Percentiles rank a stretch among this genome's conserved stretches.
Evolutionary conservation across 345 rosid species (phyloP).

Genomic region (Corchorus olitorius): DNA sequence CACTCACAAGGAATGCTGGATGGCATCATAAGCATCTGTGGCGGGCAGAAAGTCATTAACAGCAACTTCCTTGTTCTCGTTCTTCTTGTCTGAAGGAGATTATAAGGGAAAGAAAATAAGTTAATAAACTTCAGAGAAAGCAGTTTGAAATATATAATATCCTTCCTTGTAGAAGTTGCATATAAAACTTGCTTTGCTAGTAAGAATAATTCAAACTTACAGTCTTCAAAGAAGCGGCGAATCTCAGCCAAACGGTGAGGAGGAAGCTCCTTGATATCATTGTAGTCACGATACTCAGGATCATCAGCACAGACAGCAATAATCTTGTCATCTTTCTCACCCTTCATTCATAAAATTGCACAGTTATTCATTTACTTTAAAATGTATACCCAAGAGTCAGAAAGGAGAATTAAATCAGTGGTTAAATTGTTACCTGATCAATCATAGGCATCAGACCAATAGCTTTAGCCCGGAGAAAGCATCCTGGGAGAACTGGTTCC

Average conservation of each 20-base stretch:
- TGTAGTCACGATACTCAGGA: conserved; percentile 92
- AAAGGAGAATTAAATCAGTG: conserved; percentile 19
- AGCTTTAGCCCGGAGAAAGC: conserved; percentile 96
- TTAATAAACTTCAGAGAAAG: not conserved
- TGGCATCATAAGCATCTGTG: conserved; percentile 68
- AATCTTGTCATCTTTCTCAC: conserved; percentile 99
- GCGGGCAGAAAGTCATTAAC: conserved; percentile 93
- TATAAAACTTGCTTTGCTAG: not conserved
- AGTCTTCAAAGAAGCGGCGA: conserved; percentile 99
- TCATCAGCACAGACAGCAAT: conserved; percentile 99
- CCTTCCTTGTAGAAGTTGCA: not conserved
- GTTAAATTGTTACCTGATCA: conserved; percentile 66
- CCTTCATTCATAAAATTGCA: conserved; percentile 44
- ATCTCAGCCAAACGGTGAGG: conserved; percentile 99
- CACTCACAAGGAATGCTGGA: conserved; percentile 89
- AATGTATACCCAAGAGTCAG: conserved; percentile 7
- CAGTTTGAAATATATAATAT: not conserved
- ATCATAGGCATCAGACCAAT: conserved; percentile 99
- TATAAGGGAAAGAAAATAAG: conserved; percentile 22
- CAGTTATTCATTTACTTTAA: not conserved
- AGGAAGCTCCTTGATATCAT: conserved; percentile 88
- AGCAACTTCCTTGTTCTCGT: conserved; percentile 99
- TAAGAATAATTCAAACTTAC: conserved; percentile 46
- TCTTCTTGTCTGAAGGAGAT: conserved; percentile 77
- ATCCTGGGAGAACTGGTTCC: conserved; percentile 99